Evolutionary conservation across 768 basidiomycete genomes (phyloP), one percentile per base, ranked within the genome.

Genomic region (Fibroporia radiculosa): DNA sequence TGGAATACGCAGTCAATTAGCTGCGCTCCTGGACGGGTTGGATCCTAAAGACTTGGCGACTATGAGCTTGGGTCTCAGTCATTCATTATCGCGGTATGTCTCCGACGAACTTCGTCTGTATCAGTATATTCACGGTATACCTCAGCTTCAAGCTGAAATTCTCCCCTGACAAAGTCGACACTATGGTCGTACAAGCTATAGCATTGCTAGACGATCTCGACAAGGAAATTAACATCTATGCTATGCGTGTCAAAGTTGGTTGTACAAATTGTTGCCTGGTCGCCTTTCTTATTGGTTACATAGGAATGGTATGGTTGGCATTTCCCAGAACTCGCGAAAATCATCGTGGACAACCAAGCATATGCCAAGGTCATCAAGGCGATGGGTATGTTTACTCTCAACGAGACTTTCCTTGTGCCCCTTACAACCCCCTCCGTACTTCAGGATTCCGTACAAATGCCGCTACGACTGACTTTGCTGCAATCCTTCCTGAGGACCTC

Each of bases 231-330:
- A 99, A 99, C 70, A 96, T 98, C 42, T 99, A 99, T 62, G 79
- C 93, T 12, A 99, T 99, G 96, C 80, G 96, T 58, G 91, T 95
- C 36, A 99, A 99, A 78, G 93, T 93, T 47, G 26, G 74, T 29
- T 38, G 19, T 39, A 22, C 13, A 40, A 13, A 41, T 41, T 44
- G 28, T 14, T 2, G 11, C 18, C 20, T 14, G 14, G 19, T 7
- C 13, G 37, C 4, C 20, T 16, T 16, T 8, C 19, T 8, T 8
- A 4, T 14, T 25, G 11, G n/a, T 6, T 39, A 23, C 32, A n/a
- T 55, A 96, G 95, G 96, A 99, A 78, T 99, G 96, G 96, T 99
- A 99, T 57, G 96, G 96, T 28, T 99, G 96, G 96, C 96, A 99
- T 71, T 99, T 99, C 77, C 96, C 96, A 4, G 96, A 99, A 67